A percentile compares a stretch with the other conserved stretches of the same genome.
These are phyloP conservation scores for Echria macrotheca DNA, from an alignment of 495 filamentous ascomycete genomes.

Conservation along the genomic window DNA sequence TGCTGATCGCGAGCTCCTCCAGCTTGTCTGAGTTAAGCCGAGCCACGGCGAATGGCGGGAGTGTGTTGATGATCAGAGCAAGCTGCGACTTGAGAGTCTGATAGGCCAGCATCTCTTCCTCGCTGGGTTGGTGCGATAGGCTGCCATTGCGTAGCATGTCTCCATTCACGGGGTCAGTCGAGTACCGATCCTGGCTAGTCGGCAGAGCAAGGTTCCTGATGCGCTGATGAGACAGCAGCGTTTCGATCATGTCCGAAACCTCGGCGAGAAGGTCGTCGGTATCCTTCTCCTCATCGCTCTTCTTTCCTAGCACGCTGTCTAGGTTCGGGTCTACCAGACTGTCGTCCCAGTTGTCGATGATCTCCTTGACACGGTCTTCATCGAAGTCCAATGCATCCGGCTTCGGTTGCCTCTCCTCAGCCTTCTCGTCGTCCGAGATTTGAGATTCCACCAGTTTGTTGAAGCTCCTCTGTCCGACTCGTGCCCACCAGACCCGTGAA, in stretches of 20 bases:
- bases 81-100: constrained; percentile 70
- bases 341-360: constrained; percentile 46
- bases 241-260: constrained; percentile 78
- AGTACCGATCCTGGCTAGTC: constrained; percentile 43
- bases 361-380: constrained; percentile 41
- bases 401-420: constrained; percentile 18
- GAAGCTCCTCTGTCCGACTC: constrained; percentile 58
- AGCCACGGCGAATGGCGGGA: constrained; percentile 82
- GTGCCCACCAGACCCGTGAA: constrained; percentile 82
- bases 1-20: constrained; percentile 74
- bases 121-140: constrained; percentile 44
- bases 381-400: constrained; percentile 33
- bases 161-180: constrained; percentile 43
- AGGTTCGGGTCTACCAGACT: constrained; percentile 43
- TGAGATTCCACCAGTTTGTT: constrained; percentile 41
- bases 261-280: constrained; percentile 70
- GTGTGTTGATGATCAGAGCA: constrained; percentile 59
- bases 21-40: constrained; percentile 81
- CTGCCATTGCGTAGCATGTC: constrained; percentile 48
- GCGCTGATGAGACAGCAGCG: constrained; percentile 78
- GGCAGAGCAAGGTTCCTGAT: constrained; percentile 65
- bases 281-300: constrained; percentile 53
- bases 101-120: constrained; percentile 69
- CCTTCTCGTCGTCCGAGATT: constrained; percentile 32
- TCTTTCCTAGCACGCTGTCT: constrained; percentile 46